phyloP scores from a whole-genome alignment of 2,329 filamentous ascomycete genomes.

The Scedosporium aurantiacum region DNA sequence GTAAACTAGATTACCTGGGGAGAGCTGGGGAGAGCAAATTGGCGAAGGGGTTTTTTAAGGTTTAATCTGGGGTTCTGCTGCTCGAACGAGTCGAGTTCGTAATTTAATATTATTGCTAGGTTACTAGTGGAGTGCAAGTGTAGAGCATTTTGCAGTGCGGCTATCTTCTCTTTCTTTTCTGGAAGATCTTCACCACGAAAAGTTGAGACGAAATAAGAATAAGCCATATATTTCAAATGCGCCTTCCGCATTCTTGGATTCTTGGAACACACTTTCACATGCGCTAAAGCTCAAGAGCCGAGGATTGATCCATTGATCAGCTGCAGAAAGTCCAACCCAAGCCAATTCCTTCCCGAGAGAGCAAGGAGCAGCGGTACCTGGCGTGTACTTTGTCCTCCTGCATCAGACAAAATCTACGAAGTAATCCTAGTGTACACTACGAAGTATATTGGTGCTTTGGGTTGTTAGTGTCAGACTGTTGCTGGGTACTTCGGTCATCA shows the following conservation, averaged over 20 bases:
- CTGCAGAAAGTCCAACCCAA: neutral
- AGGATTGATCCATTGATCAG: neutral
- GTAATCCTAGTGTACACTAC: too few relatives aligned
- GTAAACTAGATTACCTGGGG: too few relatives aligned
- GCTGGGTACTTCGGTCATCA: too few relatives aligned
- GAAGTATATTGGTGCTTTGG: too few relatives aligned
- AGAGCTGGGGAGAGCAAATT: too few relatives aligned
- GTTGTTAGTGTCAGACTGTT: too few relatives aligned
- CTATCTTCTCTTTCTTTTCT: too few relatives aligned
- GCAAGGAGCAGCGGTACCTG: neutral
- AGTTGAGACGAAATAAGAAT: too few relatives aligned
- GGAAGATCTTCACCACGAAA: too few relatives aligned
- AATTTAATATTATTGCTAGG: too few relatives aligned
- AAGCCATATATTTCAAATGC: neutral
- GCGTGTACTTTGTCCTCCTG: neutral
- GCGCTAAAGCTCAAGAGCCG: neutral
- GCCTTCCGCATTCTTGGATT: neutral
- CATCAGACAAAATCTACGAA: neutral
- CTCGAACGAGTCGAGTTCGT: neutral
- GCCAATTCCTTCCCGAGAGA: neutral
- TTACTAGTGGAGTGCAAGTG: too few relatives aligned
- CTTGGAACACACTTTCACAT: neutral
- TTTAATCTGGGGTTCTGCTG: neutral
- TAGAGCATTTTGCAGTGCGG: too few relatives aligned
- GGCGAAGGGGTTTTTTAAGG: neutral